Percentiles rank a stretch among this genome's conserved stretches.
Evolutionary conservation across 345 rosid genomes (phyloP).

Genomic region (Stellera chamaejasme): DNA sequence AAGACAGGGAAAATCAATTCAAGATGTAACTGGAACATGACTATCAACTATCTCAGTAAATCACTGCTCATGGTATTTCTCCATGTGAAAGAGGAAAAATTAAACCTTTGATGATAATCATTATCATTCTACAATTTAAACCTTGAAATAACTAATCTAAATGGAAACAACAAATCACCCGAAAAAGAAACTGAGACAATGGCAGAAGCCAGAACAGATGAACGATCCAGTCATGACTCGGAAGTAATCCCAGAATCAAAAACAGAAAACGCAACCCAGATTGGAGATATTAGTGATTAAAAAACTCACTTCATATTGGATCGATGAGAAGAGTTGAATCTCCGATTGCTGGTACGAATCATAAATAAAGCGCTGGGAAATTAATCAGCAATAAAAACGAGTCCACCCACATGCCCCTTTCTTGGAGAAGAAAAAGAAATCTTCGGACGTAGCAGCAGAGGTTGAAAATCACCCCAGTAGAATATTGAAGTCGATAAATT

Average conservation of each 20-base stretch:
- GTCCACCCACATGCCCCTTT: conserved; percentile 15
- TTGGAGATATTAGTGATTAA: neutral
- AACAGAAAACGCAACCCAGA: neutral
- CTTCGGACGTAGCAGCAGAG: conserved; percentile 7
- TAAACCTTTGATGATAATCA: neutral
- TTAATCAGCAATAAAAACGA: conserved; percentile 11
- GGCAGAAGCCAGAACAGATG: neutral
- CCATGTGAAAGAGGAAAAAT: neutral
- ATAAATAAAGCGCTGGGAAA: conserved; percentile 19
- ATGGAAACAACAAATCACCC: neutral
- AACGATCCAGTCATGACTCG: neutral
- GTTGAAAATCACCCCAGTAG: neutral
- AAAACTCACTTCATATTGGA: conserved; percentile 53
- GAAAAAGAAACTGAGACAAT: neutral
- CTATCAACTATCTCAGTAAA: too few relatives aligned
- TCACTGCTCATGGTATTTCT: too few relatives aligned
- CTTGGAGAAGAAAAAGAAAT: neutral
- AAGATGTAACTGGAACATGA: conserved; percentile 8
- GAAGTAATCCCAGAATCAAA: neutral
- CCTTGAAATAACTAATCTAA: neutral
- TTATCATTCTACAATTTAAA: too few relatives aligned
- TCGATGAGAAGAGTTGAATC: conserved; percentile 23
- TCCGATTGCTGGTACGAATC: conserved; percentile 27
- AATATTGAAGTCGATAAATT: conserved; percentile 5
- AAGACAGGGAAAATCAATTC: conserved; percentile 10